Conservation (phyloP, 139 green algal genomes). For the Marvania coccoides region DNA sequence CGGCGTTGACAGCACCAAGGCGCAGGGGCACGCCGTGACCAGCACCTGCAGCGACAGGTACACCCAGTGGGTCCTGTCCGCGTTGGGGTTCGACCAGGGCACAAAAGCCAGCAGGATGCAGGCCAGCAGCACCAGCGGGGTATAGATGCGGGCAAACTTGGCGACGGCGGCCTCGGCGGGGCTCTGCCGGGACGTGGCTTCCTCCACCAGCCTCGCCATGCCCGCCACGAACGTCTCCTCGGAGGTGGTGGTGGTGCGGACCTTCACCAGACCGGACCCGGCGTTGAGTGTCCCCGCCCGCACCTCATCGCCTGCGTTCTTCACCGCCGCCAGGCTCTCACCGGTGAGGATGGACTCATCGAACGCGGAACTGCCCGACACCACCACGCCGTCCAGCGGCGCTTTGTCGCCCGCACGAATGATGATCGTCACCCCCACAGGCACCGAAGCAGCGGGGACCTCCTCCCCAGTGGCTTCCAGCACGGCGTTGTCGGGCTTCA, state of each 20-base stretch:
- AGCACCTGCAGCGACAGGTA: constrained; percentile 70
- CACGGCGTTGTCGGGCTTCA: constrained; percentile 23
- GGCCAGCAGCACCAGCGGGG: constrained; percentile 54
- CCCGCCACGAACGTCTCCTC: constrained; percentile 56
- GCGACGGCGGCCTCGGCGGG: constrained; percentile 44
- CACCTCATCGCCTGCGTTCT: constrained; percentile 38
- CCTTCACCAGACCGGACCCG: constrained; percentile 30
- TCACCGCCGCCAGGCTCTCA: constrained; percentile 46
- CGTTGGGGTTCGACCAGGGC: constrained; percentile 18
- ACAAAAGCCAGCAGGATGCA: constrained; percentile 44
- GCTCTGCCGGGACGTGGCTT: constrained; percentile 41
- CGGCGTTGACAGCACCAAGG: constrained; percentile 77
- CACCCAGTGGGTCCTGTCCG: constrained; percentile 36
- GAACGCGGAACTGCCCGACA: constrained; percentile 39
- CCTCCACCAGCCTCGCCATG: constrained; percentile 57
- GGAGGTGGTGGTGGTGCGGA: constrained; percentile 41
- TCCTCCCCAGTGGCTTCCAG: constrained; percentile 16
- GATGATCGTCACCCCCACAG: constrained; percentile 30
- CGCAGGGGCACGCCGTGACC: constrained; percentile 77
- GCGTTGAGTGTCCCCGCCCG: constrained; percentile 54
- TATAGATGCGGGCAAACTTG: constrained; percentile 65
- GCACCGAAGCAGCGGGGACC: constrained; percentile 5
- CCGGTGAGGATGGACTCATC: constrained; percentile 78
- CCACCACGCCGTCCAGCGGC: constrained; percentile 65
- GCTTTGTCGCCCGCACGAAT: constrained; percentile 59